These are phyloP conservation scores for Gossypium davidsonii DNA, from an alignment of 441 rosid species.

Conservation along the genomic window DNA sequence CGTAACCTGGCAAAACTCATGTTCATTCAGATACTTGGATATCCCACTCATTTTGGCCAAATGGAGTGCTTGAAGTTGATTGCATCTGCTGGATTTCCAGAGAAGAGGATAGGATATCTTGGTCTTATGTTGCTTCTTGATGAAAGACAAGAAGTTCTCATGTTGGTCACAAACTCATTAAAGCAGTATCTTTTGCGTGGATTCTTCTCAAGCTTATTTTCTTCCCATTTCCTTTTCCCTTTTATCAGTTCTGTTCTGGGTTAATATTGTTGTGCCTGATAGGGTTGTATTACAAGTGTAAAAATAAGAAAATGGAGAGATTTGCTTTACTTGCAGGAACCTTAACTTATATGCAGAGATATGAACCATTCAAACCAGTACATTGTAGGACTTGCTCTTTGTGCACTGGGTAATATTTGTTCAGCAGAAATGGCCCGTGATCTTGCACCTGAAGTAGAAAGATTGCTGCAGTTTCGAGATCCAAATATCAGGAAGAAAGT, in stretches of 20 bases:
- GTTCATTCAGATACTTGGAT: constrained; percentile 99
- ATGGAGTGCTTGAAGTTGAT: constrained; percentile 97
- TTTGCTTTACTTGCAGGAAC: constrained; percentile 27
- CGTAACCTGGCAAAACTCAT: constrained; percentile 89
- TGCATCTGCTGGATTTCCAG: constrained; percentile 92
- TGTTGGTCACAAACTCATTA: constrained; percentile 97
- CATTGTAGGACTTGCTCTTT: constrained; percentile 94
- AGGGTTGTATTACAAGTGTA: background rate
- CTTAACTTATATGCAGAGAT: constrained; percentile 78
- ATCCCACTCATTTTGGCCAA: constrained; percentile 98
- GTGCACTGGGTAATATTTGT: constrained; percentile 98
- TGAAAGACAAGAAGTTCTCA: constrained; percentile 96
- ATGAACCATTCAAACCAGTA: constrained; percentile 81
- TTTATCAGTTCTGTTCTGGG: background rate
- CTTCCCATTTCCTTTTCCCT: background rate
- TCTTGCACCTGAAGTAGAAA: constrained; percentile 98
- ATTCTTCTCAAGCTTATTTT: constrained; percentile 7
- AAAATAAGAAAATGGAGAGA: background rate
- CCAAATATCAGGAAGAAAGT: constrained; percentile 97
- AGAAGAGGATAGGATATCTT: constrained; percentile 96
- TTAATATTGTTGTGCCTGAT: background rate
- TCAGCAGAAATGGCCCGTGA: constrained; percentile 99
- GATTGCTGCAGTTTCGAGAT: constrained; percentile 95
- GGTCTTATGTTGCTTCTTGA: constrained; percentile 97
- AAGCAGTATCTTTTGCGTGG: constrained; percentile 76